Percentiles rank a stretch among this genome's conserved stretches.
These are phyloP conservation scores for Claviceps purpurea DNA, from an alignment of 2,329 filamentous ascomycete genomes.

Conservation along the genomic window DNA sequence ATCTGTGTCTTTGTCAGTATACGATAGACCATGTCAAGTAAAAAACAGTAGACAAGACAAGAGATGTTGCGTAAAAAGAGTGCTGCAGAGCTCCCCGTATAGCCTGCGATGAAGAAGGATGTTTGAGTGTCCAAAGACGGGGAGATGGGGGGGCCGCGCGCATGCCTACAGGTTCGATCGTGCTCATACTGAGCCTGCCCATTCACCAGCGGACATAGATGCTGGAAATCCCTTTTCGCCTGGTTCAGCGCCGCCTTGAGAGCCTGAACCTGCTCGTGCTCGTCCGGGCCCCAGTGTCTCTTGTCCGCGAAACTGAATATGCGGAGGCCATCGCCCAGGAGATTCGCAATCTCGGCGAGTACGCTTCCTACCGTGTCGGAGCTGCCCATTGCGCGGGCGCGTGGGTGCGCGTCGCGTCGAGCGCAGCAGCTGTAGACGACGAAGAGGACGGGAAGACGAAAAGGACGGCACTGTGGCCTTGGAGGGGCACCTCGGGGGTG, in stretches of 20 bases:
- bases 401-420: not conserved
- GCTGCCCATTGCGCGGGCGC: constrained; percentile 20
- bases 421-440: not conserved
- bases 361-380: constrained; percentile 43
- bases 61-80: no score
- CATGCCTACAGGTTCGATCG: constrained; percentile 35
- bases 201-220: constrained; percentile 39
- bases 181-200: constrained; percentile 45
- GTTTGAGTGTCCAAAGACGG: no score
- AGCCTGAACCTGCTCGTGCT: constrained; percentile 44
- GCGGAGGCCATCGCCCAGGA: constrained; percentile 38
- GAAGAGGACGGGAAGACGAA: not conserved
- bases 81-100: no score
- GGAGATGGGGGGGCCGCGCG: not conserved
- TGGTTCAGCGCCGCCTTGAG: constrained; percentile 43
- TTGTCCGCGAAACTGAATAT: constrained; percentile 44
- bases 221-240: constrained; percentile 47
- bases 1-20: constrained; percentile 19
- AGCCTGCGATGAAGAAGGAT: no score
- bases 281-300: constrained; percentile 43
- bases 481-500: constrained; percentile 1
- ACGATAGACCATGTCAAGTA: no score
- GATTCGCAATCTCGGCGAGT: constrained; percentile 43
- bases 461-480: not conserved
- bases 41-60: no score